A percentile compares a stretch with the other conserved stretches of the same genome.
phyloP scores from a whole-genome alignment of 75 land plant genomes.

The Cunninghamia lanceolata region DNA sequence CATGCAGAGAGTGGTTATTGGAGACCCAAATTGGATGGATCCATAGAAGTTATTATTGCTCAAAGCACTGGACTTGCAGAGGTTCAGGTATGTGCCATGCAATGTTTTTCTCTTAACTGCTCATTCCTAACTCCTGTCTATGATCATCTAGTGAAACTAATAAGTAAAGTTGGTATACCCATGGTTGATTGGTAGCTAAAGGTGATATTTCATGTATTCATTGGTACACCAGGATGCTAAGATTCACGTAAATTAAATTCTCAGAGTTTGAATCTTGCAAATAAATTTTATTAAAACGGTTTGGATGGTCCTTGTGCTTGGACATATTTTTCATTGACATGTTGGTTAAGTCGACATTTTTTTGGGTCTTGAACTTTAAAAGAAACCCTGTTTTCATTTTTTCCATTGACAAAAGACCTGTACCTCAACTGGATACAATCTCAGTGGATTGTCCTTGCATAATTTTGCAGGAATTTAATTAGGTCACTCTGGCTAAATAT shows the following conservation, averaged over 20 bases:
- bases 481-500: neutral
- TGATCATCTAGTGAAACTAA: neutral
- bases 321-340: neutral
- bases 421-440: neutral
- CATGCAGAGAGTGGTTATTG: constrained; percentile 88
- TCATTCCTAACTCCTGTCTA: neutral
- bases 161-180: neutral
- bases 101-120: neutral
- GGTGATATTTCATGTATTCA: neutral
- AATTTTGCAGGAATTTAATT: neutral
- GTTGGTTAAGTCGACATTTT: neutral
- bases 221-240: neutral
- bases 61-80: constrained; percentile 89
- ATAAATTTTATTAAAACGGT: neutral
- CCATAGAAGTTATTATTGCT: constrained; percentile 76
- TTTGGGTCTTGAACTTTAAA: neutral
- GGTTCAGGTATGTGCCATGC: constrained; percentile 51
- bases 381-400: neutral
- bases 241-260: neutral
- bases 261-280: neutral
- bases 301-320: neutral
- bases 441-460: neutral
- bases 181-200: neutral
- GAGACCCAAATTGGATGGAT: constrained; percentile 76
- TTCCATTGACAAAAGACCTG: neutral